Evolutionary conservation across 164 flowering plant species (phyloP).

Genomic region (Stephania cephalantha): DNA sequence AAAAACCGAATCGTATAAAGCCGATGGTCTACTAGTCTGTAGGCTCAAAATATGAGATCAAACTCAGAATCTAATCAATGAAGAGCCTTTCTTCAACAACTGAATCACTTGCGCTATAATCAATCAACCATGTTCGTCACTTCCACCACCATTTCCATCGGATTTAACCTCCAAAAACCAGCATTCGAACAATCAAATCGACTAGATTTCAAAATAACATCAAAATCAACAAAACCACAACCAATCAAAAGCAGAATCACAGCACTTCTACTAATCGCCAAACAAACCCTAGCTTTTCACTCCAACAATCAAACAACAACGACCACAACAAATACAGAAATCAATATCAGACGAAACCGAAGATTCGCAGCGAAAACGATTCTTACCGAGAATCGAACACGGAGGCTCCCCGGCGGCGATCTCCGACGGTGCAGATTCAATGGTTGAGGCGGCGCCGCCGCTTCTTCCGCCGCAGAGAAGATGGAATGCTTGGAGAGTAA

Average conservation of each 20-base stretch:
- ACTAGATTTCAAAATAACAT: background rate
- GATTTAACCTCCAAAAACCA: background rate
- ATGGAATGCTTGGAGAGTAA: background rate
- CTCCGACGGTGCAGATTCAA: background rate
- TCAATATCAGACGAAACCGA: background rate
- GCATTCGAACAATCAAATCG: background rate
- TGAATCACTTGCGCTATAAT: background rate
- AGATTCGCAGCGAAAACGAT: background rate
- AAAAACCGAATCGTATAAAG: background rate
- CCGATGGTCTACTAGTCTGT: background rate
- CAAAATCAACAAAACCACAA: background rate
- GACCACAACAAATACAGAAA: background rate
- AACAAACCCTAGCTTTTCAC: slow-evolving; percentile 3
- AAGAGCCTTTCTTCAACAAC: background rate
- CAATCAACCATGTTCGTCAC: background rate
- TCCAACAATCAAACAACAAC: background rate
- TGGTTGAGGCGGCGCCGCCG: background rate
- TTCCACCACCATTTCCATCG: background rate
- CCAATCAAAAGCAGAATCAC: background rate
- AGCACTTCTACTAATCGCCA: background rate
- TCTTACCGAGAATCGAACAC: background rate
- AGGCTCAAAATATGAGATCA: background rate
- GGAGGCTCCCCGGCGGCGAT: background rate
- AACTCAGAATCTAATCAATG: background rate
- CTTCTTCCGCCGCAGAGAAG: background rate